phyloP scores from a whole-genome alignment of 78 protist species.

The Dictyostelium intermedium region DNA sequence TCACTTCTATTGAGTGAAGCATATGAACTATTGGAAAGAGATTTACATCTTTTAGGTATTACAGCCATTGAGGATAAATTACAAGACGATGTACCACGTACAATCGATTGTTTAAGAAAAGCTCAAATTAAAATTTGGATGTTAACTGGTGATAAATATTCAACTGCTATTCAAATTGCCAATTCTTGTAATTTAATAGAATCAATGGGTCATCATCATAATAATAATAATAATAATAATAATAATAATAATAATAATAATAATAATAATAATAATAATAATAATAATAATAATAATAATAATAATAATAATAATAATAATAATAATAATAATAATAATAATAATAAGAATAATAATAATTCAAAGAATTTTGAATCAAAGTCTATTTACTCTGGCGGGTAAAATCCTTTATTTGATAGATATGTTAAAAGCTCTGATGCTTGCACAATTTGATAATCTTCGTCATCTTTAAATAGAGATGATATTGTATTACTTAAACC shows the following conservation, averaged over 20 bases:
- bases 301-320: background rate
- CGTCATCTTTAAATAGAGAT: background rate
- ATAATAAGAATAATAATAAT: no score
- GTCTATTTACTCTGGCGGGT: slow-evolving; percentile 6
- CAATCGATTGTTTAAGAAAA: slow-evolving; percentile 55
- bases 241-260: no score
- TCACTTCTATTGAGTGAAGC: slow-evolving; percentile 1
- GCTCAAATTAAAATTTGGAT: slow-evolving; percentile 96
- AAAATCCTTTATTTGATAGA: slow-evolving; percentile 2
- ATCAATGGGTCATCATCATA: background rate
- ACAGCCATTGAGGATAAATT: slow-evolving; percentile 98
- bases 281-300: background rate
- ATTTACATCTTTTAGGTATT: slow-evolving; percentile 90
- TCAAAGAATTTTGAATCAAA: background rate
- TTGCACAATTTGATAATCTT: background rate
- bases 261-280: no score
- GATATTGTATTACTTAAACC: slow-evolving; percentile 1
- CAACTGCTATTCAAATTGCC: slow-evolving; percentile 97
- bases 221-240: no score
- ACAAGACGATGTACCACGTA: slow-evolving; percentile 91
- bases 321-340: background rate
- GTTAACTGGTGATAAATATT: slow-evolving; percentile 98
- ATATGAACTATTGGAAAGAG: slow-evolving; percentile 77
- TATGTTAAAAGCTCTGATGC: background rate
- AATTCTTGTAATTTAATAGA: slow-evolving; percentile 85